Evolutionary conservation across 2,329 filamentous ascomycete genomes (phyloP).

Genomic region (Arthroderma uncinatum): DNA sequence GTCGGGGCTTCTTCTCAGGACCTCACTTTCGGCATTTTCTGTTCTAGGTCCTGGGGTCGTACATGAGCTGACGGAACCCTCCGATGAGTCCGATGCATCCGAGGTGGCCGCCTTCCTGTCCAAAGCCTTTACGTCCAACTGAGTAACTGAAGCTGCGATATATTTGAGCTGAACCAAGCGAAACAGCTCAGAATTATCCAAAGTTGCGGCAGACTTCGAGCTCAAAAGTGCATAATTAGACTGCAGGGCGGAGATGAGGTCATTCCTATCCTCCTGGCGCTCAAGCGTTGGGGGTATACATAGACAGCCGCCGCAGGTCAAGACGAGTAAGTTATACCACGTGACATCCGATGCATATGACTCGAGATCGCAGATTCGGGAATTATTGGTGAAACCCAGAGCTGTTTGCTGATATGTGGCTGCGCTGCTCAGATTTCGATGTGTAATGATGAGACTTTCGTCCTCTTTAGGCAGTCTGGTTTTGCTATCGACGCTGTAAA

Average conservation of each 20-base stretch:
- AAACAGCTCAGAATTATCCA: constrained; percentile 33
- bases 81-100: not conserved
- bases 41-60: not conserved
- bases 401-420: constrained; percentile 44
- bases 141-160: constrained; percentile 35
- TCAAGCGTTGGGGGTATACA: constrained; percentile 46
- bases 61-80: not conserved
- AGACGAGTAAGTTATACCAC: constrained; percentile 71
- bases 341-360: constrained; percentile 33
- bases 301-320: constrained; percentile 48
- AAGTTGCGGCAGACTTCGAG: constrained; percentile 42
- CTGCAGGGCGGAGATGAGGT: constrained; percentile 40
- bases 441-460: constrained; percentile 52
- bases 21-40: not conserved
- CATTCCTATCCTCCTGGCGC: constrained; percentile 39
- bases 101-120: not conserved
- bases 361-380: constrained; percentile 47
- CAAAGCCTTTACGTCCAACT: not conserved
- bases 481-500: constrained; percentile 47
- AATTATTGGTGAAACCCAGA: constrained; percentile 38
- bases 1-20: not conserved
- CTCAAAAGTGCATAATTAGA: constrained; percentile 50
- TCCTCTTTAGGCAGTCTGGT: constrained; percentile 34
- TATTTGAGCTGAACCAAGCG: constrained; percentile 30
- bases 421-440: constrained; percentile 47